Evolutionary conservation across 805 yeast genomes (phyloP), one percentile per base, ranked within the genome.

Genomic region (Hyphopichia homilentoma): DNA sequence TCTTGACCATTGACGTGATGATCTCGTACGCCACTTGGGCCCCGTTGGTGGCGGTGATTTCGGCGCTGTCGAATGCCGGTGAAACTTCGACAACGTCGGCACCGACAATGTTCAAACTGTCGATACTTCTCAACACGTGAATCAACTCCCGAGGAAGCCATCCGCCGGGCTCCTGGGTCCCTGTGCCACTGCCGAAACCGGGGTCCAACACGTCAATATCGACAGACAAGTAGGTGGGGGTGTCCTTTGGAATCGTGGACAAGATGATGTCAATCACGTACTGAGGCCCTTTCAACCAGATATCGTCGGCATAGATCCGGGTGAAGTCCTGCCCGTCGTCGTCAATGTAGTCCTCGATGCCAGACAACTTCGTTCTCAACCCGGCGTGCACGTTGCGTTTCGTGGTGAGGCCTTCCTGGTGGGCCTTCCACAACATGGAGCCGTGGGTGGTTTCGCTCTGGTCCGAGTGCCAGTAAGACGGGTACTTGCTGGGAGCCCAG

Each of bases 341-440:
- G 38, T 81, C 87, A 16, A 68, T 70, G 44, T 75, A 81, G 54
- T 82, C 88, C 20, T 61, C 75, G 9, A 57, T 54, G 8, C 88
- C 89, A 0, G 80, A 69, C 20, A 85, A 59, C 51, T 87, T 74
- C 1, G 94, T 82, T 45, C 94, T 71, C 29, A 84, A 58, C 0
- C 94, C 94, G 16, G 84, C 82, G 50, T 85, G 94, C 26, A 82
- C 66, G 47, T 84, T 82, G 30, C 73, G 57, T 30, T 65, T 62
- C 20, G 76, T 61, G 20, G 82, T 54, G 32, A 83, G 61, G 0
- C 84, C 88, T 50, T 85, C 94, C 36, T 80, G 67, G 33, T 59
- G 56, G 5, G 90, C 90, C 69, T 80, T 72, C 93, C 93, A 84
- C 23, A 85, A 66, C 89, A 85, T 83, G 5, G 93, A 79, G 4